phyloP scores from a whole-genome alignment of 306 rosid genomes.

The Calophaca sinica region DNA sequence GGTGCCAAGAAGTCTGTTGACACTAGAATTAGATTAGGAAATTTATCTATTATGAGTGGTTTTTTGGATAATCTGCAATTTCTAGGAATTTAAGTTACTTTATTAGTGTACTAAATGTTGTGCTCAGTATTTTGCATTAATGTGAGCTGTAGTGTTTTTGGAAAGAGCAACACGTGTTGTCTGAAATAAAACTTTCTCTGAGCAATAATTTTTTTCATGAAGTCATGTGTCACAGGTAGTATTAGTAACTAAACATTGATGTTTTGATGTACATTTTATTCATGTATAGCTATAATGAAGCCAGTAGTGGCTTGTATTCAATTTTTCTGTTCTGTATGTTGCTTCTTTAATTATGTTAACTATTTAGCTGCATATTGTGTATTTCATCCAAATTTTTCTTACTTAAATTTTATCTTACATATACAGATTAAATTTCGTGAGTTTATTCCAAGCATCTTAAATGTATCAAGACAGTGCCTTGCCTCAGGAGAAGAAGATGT shows the following conservation, averaged over 20 bases:
- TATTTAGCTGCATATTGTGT: constrained; percentile 9
- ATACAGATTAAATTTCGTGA: constrained; percentile 90
- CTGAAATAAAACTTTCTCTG: constrained; percentile 15
- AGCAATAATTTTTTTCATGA: constrained; percentile 5
- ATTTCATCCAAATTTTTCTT: constrained; percentile 15
- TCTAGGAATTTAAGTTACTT: neutral
- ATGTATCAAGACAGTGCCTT: constrained; percentile 94
- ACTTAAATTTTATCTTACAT: constrained; percentile 1
- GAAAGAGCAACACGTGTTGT: neutral
- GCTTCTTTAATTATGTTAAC: constrained; percentile 32
- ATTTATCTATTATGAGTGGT: constrained; percentile 1
- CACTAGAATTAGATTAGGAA: neutral
- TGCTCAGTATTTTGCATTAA: constrained; percentile 1
- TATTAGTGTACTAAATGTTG: neutral
- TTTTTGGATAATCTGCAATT: constrained; percentile 10
- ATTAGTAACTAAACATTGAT: constrained; percentile 15
- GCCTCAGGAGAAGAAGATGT: constrained; percentile 97
- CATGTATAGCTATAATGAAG: constrained; percentile 31
- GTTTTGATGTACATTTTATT: constrained; percentile 31
- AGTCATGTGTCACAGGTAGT: constrained; percentile 9
- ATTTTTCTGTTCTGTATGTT: constrained; percentile 4
- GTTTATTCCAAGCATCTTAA: constrained; percentile 96
- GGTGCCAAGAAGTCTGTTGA: constrained; percentile 6
- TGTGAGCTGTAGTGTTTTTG: neutral
- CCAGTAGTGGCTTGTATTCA: constrained; percentile 21